These are phyloP conservation scores for Haberlea rhodopensis DNA, from an alignment of 257 asterid species.

Conservation along the genomic window DNA sequence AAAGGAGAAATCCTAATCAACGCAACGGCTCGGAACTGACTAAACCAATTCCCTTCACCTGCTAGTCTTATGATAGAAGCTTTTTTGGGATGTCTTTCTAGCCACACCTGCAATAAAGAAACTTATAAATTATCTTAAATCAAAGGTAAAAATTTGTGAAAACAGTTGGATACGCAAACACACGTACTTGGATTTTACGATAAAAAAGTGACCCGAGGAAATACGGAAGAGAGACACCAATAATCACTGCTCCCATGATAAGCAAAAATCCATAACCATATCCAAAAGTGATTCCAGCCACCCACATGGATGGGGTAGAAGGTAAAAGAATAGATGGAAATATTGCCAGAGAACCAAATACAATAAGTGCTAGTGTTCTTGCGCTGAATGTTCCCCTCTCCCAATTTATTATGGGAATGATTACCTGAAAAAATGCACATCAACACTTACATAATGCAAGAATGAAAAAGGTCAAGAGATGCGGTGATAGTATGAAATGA, in stretches of 20 bases:
- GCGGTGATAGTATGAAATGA: background rate
- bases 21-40: slow-evolving; percentile 82
- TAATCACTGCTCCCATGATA: slow-evolving; percentile 50
- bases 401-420: slow-evolving; percentile 76
- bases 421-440: slow-evolving; percentile 43
- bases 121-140: background rate
- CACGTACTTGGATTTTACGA: slow-evolving; percentile 67
- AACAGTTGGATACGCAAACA: background rate
- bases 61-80: slow-evolving; percentile 90
- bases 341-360: slow-evolving; percentile 63
- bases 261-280: slow-evolving; percentile 76
- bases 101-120: slow-evolving; percentile 52
- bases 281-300: slow-evolving; percentile 89
- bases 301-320: slow-evolving; percentile 88
- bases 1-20: slow-evolving; percentile 90
- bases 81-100: slow-evolving; percentile 77
- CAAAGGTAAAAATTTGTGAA: slow-evolving; percentile 8
- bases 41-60: slow-evolving; percentile 81
- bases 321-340: slow-evolving; percentile 69
- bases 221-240: slow-evolving; percentile 85
- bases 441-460: slow-evolving; percentile 2
- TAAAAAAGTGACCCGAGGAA: slow-evolving; percentile 79
- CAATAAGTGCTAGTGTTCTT: slow-evolving; percentile 51
- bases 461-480: background rate
- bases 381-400: slow-evolving; percentile 67